Percentiles rank a stretch among this genome's conserved stretches.
These are phyloP conservation scores for Arthroderma uncinatum DNA, from an alignment of 2,329 filamentous ascomycete genomes.

Conservation along the genomic window DNA sequence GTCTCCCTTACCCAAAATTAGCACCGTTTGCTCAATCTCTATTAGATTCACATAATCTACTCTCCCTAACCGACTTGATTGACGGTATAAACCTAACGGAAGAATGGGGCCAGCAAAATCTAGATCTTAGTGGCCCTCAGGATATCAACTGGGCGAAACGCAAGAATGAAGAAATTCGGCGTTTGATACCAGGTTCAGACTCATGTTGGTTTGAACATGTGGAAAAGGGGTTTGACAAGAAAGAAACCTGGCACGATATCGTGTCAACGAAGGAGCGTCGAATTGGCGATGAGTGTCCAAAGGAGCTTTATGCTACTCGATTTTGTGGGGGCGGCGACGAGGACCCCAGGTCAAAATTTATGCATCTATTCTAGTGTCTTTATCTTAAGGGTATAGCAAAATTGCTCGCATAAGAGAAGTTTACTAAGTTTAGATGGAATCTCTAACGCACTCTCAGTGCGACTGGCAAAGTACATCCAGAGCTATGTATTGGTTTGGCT, in stretches of 20 bases:
- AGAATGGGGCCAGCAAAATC: constrained; percentile 16
- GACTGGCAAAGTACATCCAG: no score
- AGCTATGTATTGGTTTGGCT: no score
- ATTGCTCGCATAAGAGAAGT: no score
- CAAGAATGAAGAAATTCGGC: constrained; percentile 3
- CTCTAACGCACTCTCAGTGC: no score
- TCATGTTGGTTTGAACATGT: constrained; percentile 7
- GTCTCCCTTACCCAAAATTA: constrained; percentile 16
- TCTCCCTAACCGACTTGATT: constrained; percentile 16
- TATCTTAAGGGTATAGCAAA: no score
- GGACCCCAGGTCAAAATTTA: no score
- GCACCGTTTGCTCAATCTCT: constrained; percentile 15
- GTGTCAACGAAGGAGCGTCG: constrained; percentile 9
- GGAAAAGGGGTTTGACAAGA: neutral
- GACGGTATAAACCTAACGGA: constrained; percentile 16
- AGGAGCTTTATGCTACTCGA: constrained; percentile 9
- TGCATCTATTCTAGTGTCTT: no score
- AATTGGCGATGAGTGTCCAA: constrained; percentile 11
- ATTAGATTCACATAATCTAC: constrained; percentile 14
- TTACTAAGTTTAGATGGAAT: no score
- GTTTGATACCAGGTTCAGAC: neutral
- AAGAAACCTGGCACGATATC: constrained; percentile 6
- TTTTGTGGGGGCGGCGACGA: constrained; percentile 10
- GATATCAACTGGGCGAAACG: constrained; percentile 4
- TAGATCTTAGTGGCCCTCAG: neutral